A percentile compares a stretch with the other conserved stretches of the same genome.
Evolutionary conservation across 345 rosid species (phyloP).

Genomic region (Arabidopsis suecica): DNA sequence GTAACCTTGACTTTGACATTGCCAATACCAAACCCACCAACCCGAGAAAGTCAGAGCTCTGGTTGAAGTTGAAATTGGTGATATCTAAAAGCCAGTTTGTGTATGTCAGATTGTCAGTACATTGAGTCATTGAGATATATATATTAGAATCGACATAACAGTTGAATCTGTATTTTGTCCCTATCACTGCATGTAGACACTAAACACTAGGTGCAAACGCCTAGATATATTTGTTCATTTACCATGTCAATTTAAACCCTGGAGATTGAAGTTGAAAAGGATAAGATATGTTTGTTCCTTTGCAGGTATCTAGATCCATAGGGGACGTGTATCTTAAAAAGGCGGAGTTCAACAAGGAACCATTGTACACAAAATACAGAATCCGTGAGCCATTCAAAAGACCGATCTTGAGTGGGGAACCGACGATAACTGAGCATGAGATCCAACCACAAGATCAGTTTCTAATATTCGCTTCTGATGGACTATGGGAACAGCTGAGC

Average conservation of each 20-base stretch:
- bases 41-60: constrained; percentile 11
- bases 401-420: constrained; percentile 92
- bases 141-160: neutral
- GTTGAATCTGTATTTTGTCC: neutral
- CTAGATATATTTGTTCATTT: constrained; percentile 17
- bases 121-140: neutral
- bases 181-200: neutral
- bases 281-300: constrained; percentile 21
- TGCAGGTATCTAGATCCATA: constrained; percentile 89
- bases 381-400: constrained; percentile 77
- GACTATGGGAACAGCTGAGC: constrained; percentile 95
- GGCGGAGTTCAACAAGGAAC: constrained; percentile 90
- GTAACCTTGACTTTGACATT: constrained; percentile 21
- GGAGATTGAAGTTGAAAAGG: neutral
- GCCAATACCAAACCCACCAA: constrained; percentile 12
- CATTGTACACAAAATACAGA: constrained; percentile 79
- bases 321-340: constrained; percentile 91
- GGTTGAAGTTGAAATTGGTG: neutral
- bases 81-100: constrained; percentile 16
- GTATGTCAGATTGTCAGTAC: constrained; percentile 3
- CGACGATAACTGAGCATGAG: constrained; percentile 70
- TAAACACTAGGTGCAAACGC: neutral
- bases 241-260: neutral
- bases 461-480: constrained; percentile 95
- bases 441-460: constrained; percentile 79